Percentiles rank a stretch among this genome's conserved stretches.
phyloP scores from a whole-genome alignment of 805 yeast genomes.

The Candida ulmi region DNA sequence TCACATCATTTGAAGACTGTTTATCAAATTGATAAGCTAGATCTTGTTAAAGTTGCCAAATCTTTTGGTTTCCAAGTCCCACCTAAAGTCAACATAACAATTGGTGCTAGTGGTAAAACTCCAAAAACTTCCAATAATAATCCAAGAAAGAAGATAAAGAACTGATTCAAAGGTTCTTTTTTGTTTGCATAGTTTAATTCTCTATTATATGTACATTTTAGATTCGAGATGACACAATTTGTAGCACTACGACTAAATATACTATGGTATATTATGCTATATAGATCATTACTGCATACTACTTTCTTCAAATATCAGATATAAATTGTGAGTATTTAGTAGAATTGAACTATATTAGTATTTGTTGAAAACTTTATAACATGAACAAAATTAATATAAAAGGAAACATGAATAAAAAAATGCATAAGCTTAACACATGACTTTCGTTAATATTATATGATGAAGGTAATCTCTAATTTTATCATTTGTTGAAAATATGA shows the following conservation, averaged over 20 bases:
- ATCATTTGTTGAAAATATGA: background rate
- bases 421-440: background rate
- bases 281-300: too few species aligned
- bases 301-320: too few species aligned
- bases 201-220: too few species aligned
- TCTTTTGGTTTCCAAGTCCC: constrained; percentile 94
- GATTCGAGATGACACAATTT: background rate
- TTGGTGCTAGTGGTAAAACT: constrained; percentile 85
- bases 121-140: constrained; percentile 17
- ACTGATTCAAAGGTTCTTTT: constrained; percentile 1
- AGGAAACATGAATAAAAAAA: background rate
- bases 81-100: constrained; percentile 93
- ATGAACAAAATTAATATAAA: background rate
- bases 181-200: too few species aligned
- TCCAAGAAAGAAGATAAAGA: constrained; percentile 13
- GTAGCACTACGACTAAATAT: too few species aligned
- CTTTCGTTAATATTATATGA: background rate
- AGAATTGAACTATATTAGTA: too few species aligned
- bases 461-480: background rate
- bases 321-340: too few species aligned
- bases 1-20: constrained; percentile 95
- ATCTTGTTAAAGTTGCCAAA: constrained; percentile 89
- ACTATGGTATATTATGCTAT: too few species aligned
- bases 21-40: constrained; percentile 92
- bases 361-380: background rate